Conservation (phyloP, 129 eudicot species). For the Calendula officinalis region DNA sequence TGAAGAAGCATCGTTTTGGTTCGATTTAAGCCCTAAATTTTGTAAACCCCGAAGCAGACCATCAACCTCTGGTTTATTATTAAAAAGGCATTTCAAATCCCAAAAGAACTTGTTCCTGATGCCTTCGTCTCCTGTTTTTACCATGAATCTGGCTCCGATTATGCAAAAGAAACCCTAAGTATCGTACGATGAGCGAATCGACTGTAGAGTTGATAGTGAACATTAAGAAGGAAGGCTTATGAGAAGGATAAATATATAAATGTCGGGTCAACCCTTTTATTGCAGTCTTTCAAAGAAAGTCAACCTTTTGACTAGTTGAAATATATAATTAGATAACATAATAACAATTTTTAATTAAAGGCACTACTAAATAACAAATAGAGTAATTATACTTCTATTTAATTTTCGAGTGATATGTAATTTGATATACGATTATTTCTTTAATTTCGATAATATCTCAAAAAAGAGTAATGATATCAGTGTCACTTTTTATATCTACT, state of each 20-base stretch:
- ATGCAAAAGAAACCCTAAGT: constrained; percentile 9
- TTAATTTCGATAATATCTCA: no score
- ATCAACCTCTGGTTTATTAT: constrained; percentile 12
- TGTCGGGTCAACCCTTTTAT: constrained; percentile 3
- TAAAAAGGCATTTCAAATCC: constrained; percentile 11
- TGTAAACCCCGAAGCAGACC: neutral
- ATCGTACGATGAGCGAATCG: constrained; percentile 1
- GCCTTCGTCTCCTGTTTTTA: constrained; percentile 20
- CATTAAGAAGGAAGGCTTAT: constrained; percentile 2
- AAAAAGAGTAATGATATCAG: no score
- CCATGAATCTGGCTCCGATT: constrained; percentile 6
- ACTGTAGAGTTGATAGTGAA: constrained; percentile 5
- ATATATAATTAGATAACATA: no score
- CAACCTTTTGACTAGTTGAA: neutral
- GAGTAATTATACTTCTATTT: no score
- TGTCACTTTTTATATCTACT: no score
- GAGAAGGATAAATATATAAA: neutral
- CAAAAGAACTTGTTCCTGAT: constrained; percentile 24
- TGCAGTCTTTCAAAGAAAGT: neutral
- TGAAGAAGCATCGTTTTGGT: constrained; percentile 7
- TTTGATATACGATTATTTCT: no score
- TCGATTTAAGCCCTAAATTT: constrained; percentile 6
- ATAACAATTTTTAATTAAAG: no score
- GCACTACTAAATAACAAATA: no score
- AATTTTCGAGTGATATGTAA: no score